Base-by-base conservation (phyloP, 139 green algal species). In the Trebouxia sp. region DNA sequence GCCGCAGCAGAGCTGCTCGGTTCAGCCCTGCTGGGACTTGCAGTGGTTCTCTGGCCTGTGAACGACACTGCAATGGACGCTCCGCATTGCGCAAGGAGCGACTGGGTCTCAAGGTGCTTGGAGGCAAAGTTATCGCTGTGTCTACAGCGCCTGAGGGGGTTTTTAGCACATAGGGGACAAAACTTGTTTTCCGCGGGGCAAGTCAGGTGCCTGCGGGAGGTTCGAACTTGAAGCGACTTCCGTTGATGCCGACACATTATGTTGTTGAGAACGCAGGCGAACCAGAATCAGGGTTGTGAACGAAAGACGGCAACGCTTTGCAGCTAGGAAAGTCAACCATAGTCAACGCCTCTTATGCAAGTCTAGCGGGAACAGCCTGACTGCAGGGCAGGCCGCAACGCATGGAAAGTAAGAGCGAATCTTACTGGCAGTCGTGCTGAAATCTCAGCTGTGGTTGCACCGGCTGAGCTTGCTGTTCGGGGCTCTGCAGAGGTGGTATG, bases 121-220 rank as follows among this genome's bases (percentile, higher is more conserved):
- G 35, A 12, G 0, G 62, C 62, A 8, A 72, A 72, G 35, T 72
- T 72, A 5, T 37, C 37, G 62, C 35, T 72, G 1, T 32, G 32
- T 8, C 15, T 45, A 35, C 62, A 72, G 12, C 62, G 62, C 26
- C 26, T 72, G 0, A 72, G 62, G 26, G 62, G 62, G 28, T 72
- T 72, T 12, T 35, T 32, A n/a, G 32, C 62, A 45, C 62, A 72
- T 5, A 72, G 62, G 8, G 32, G 14, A n/a, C 62, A 72, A n/a
- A 72, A 72, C 62, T 22, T 72, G 62, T 72, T 72, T 24, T 72
- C 32, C 35, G 62, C 32, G 32, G 62, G 32, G 43, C 62, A 72
- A 35, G 62, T 72, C 62, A 72, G 35, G 15, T 72, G 35, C 35
- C 62, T 72, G 62, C 62, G 11, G 8, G 7, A 15, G 2, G 43